Base-by-base conservation (phyloP, 768 basidiomycete genomes). In the Lentinula detonsa region DNA sequence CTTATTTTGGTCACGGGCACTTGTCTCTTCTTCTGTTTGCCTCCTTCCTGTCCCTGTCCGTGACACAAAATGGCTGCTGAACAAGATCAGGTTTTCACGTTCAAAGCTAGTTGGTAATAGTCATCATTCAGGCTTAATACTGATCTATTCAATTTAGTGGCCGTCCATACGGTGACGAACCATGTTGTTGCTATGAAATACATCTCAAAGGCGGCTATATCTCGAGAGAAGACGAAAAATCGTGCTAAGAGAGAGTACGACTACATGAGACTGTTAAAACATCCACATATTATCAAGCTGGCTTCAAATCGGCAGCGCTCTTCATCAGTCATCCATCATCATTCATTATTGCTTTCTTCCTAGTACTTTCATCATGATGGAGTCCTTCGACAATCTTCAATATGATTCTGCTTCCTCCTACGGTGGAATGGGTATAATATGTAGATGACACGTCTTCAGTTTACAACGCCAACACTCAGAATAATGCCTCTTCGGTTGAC, bases 251-350 rank as follows among this genome's bases (percentile, higher is more conserved):
- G 94, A 51, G 96, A 98, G 75, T 97, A 97, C 65, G 95, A 98
- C 71, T 98, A 97, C 76, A 91, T 99, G 84, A 87, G 93, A 59
- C 85, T 92, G 40, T 84, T 99, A 16, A 81, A 93, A 42, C 97
- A 99, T 72, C 89, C 96, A 0, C 96, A 99, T 71, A 98, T 99
- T 73, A 91, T 98, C 81, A 98, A 98, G 75, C 83, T 98, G 95
- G 23, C 23, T 23, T 23, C 23, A 23, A 23, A 23, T 23, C 23
- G 23, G 23, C 23, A 23, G 23, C 23, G 23, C 23, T 23, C 23
- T 23, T 23, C 23, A 23, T 23, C 23, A 23, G 23, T 23, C 23
- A 23, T 23, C 23, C 23, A 23, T 23, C 23, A 23, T 23, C 23
- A 23, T 23, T 23, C 23, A 23, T 23, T 23, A 23, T 23, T 23